These are phyloP conservation scores for Tetracladium marchalianum DNA, from an alignment of 495 filamentous ascomycete species.

Conservation along the genomic window DNA sequence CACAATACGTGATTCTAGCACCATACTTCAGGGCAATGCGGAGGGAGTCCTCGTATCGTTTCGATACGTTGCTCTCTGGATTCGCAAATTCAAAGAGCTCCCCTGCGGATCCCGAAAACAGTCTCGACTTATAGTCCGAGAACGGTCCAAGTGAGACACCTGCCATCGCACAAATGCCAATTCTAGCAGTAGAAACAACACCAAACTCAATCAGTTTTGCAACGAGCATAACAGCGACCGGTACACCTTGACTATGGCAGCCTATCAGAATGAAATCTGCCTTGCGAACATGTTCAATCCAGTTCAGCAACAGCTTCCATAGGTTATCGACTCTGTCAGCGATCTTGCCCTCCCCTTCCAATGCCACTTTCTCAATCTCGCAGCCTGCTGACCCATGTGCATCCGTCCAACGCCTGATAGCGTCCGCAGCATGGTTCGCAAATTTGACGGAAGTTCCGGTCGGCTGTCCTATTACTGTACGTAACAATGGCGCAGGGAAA, in stretches of 20 bases:
- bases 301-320: slow-evolving; percentile 91
- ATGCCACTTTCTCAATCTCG: slow-evolving; percentile 79
- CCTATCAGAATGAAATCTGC: slow-evolving; percentile 86
- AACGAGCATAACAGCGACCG: slow-evolving; percentile 86
- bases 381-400: slow-evolving; percentile 49
- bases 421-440: slow-evolving; percentile 74
- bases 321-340: slow-evolving; percentile 79
- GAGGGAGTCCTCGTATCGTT: slow-evolving; percentile 67
- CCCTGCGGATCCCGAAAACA: slow-evolving; percentile 74
- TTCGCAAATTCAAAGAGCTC: slow-evolving; percentile 90
- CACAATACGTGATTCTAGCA: slow-evolving; percentile 73
- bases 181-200: slow-evolving; percentile 54
- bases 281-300: slow-evolving; percentile 79
- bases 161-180: slow-evolving; percentile 88
- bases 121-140: slow-evolving; percentile 70
- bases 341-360: slow-evolving; percentile 98
- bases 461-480: slow-evolving; percentile 83
- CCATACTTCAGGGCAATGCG: slow-evolving; percentile 64
- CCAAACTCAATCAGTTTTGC: slow-evolving; percentile 79
- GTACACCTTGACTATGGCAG: slow-evolving; percentile 92
- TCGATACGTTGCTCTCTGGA: slow-evolving; percentile 68
- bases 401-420: slow-evolving; percentile 74
- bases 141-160: slow-evolving; percentile 93
- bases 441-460: slow-evolving; percentile 93
- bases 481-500: slow-evolving; percentile 76